Evolutionary conservation across 176 grass and related monocot genomes (phyloP).

Genomic region (Aegilops speltoides): DNA sequence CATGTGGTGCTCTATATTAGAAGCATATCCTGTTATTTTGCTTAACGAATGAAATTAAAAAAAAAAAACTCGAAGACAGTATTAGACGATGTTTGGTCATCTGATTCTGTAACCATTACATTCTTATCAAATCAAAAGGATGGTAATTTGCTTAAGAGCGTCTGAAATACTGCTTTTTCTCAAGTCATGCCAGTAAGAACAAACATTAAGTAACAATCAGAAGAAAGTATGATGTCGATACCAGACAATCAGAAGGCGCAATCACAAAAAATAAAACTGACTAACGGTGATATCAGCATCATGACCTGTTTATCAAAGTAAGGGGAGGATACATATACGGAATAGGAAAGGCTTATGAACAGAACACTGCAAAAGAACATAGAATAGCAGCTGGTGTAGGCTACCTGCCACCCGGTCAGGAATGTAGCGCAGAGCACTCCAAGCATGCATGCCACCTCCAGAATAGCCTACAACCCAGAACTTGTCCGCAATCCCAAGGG

Average conservation of each 20-base stretch:
- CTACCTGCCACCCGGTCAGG: constrained; percentile 87
- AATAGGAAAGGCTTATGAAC: background rate
- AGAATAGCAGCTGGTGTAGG: background rate
- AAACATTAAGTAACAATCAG: background rate
- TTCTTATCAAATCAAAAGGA: constrained; percentile 15
- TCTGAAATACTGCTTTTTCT: background rate
- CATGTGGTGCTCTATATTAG: background rate
- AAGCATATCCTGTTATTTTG: background rate
- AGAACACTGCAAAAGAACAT: background rate
- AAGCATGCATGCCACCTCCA: constrained; percentile 82
- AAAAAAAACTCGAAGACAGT: background rate
- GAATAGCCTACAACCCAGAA: constrained; percentile 98
- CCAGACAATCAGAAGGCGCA: background rate
- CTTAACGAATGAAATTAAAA: background rate
- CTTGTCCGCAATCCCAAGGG: constrained; percentile 55
- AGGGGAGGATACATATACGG: background rate
- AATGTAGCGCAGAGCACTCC: constrained; percentile 93
- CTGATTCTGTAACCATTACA: background rate
- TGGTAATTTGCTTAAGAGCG: background rate
- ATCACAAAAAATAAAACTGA: background rate
- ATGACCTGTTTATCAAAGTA: background rate
- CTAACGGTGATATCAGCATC: background rate
- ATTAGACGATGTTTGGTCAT: background rate
- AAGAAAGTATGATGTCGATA: background rate
- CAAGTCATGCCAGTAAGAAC: background rate